Base-by-base conservation (phyloP, 2,329 filamentous ascomycete genomes). In the Neonectria faginata region DNA sequence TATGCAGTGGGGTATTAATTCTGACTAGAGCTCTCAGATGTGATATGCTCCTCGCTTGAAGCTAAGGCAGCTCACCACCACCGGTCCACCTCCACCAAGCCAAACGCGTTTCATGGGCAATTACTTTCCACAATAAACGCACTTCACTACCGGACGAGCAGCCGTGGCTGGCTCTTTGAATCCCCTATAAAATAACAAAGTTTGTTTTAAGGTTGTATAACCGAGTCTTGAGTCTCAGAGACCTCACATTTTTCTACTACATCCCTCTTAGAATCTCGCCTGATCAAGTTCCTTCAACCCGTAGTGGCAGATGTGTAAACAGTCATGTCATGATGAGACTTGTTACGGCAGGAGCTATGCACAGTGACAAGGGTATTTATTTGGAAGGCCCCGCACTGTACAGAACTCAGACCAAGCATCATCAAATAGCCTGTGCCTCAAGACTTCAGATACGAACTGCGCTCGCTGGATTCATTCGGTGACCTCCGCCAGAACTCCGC, bases 61-160 rank as follows among this genome's bases (percentile, higher is more conserved):
- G 11, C 47, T 18, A 31, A 50, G 27, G 47, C n/a, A 18, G 47
- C 27, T 50, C 27, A 50, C 6, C 14, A 50, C 6, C 14, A 39
- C 36, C 7, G 36, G 36, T 31, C 27, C 47, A 31, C 8, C 47
- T 51, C 48, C 5, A 51, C 47, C 22, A 29, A 33, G 47, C 18
- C 47, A 33, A 51, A 31, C n/a, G 16, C 27, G 29, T 51, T 51
- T 51, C 47, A 33, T 33, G 47, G 27, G 18, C 27, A 31, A 33
- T 33, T 31, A 33, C 47, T 29, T 33, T 51, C 47, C 47, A 51
- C 47, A 51, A 29, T n/a, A 20, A 29, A 51, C 47, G 48, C 11
- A n/a, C 10, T 33, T 51, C 31, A 33, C 31, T 18, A 33, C 18
- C 18, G 5, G n/a, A 33, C n/a, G 4, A 18, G 29, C n/a, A 51